Evolutionary conservation across 73 alveolate species (phyloP).

Genomic region (Tetrahymena elliotti): DNA sequence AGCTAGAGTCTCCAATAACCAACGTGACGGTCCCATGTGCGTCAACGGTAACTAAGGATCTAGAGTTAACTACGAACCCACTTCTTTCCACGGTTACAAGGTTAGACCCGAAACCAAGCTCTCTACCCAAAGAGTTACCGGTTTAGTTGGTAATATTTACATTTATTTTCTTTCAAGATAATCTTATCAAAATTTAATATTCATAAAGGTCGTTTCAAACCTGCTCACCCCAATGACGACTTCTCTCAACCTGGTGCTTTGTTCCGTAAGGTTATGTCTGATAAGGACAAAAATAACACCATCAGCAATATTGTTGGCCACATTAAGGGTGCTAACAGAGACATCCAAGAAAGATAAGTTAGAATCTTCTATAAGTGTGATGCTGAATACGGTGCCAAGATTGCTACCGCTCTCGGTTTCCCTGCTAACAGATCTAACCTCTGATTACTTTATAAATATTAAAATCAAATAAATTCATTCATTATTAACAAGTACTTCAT

Average conservation of each 20-base stretch:
- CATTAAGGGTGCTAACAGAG: constrained; percentile 42
- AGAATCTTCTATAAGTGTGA: constrained; percentile 61
- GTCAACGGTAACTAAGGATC: constrained; percentile 65
- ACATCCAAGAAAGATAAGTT: constrained; percentile 64
- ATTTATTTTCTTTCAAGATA: background rate
- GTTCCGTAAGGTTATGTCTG: constrained; percentile 64
- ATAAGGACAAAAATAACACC: constrained; percentile 46
- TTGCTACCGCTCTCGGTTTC: constrained; percentile 62
- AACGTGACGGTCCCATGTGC: constrained; percentile 80
- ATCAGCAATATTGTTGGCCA: constrained; percentile 50
- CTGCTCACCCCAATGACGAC: constrained; percentile 51
- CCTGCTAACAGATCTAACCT: constrained; percentile 54
- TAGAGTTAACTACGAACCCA: constrained; percentile 80
- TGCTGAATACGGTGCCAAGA: constrained; percentile 68
- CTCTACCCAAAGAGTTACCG: constrained; percentile 31
- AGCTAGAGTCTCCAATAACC: constrained; percentile 70
- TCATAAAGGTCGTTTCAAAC: constrained; percentile 16
- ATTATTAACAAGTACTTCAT: background rate
- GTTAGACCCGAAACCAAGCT: constrained; percentile 43
- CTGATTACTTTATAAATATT: constrained; percentile 12
- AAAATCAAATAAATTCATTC: background rate
- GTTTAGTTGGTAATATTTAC: constrained; percentile 9
- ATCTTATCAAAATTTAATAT: background rate
- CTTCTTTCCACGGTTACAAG: constrained; percentile 29
- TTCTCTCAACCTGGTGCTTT: constrained; percentile 63